Evolutionary conservation across 768 basidiomycete genomes (phyloP), one percentile per base, ranked within the genome.

Genomic region (Xerocomellus intermedius): DNA sequence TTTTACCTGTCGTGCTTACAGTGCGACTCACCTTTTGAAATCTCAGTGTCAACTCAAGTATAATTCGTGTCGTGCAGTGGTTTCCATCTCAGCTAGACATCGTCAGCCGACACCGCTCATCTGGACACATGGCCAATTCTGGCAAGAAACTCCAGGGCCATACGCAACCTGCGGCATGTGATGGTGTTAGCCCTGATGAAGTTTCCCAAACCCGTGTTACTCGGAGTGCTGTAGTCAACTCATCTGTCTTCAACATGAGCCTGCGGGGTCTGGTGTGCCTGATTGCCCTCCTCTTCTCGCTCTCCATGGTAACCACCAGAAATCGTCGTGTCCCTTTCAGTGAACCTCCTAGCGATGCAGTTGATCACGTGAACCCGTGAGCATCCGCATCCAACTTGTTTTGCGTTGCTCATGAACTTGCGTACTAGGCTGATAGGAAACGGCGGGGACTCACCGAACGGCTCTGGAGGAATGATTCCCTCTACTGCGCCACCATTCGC

Each of bases 401-500:
- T 8, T 39, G 19, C 10, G 5, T 48, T 7, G 13, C 6, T 39
- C 10, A 33, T 16, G 22, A 14, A 55, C 19, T 16, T 36, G 35
- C 38, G n/a, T 44, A n/a, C n/a, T n/a, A 80, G 79, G 17, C 64
- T 88, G 38, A 89, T 89, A 44, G 88, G 88, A 10, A 89, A 87
- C 58, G 86, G 85, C 0, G 88, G 88, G 0, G 80, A 83, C 56
- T 81, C 81, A 0, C 87, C 88, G 1, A 83, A 88, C 60, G 81
- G 79, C 2, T 84, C 85, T 0, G 87, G 88, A 26, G 88, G 88
- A 0, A 89, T 87, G 86, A 88, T 90, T 44, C 87, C 88, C 0
- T 85, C 84, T 8, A 75, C 77, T n/a, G 84, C 82, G 5, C 88
- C 89, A 4, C 91, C 91, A 0, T 93, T 92, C 61, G 90, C 81